phyloP scores from a whole-genome alignment of 2,329 filamentous ascomycete genomes.

The Epichloe festucae region DNA sequence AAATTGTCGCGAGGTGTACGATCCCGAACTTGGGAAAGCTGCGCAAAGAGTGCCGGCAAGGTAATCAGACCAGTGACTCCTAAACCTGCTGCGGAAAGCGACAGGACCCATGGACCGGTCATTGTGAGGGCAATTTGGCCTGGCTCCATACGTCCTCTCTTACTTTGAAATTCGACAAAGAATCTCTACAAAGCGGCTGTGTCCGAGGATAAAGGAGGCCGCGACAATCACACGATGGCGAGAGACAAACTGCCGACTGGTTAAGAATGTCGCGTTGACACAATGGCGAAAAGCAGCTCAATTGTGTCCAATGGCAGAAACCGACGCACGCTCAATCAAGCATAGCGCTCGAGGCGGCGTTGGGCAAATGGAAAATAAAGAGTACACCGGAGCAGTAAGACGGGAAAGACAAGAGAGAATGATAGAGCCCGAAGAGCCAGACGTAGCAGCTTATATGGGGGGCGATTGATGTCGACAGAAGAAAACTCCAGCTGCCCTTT shows the following conservation, averaged over 20 bases:
- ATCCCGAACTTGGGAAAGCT: slow-evolving; percentile 21
- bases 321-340: neutral
- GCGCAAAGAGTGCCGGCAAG: slow-evolving; percentile 22
- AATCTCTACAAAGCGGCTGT: slow-evolving; percentile 1
- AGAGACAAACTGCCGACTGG: neutral
- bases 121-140: neutral
- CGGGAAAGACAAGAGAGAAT: neutral
- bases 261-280: neutral
- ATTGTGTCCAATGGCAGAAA: neutral
- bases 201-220: neutral
- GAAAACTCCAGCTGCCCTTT: neutral
- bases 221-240: neutral
- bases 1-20: slow-evolving; percentile 28
- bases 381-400: neutral
- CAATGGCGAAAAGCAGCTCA: neutral
- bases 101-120: slow-evolving; percentile 9
- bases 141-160: neutral
- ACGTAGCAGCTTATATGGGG: neutral
- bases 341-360: neutral
- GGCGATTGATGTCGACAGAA: neutral
- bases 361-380: no score
- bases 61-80: slow-evolving; percentile 23
- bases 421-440: neutral
- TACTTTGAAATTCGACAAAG: neutral
- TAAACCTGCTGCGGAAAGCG: slow-evolving; percentile 21